Base-by-base conservation (phyloP, 2,329 filamentous ascomycete genomes). In the Cladosporium oxysporum region DNA sequence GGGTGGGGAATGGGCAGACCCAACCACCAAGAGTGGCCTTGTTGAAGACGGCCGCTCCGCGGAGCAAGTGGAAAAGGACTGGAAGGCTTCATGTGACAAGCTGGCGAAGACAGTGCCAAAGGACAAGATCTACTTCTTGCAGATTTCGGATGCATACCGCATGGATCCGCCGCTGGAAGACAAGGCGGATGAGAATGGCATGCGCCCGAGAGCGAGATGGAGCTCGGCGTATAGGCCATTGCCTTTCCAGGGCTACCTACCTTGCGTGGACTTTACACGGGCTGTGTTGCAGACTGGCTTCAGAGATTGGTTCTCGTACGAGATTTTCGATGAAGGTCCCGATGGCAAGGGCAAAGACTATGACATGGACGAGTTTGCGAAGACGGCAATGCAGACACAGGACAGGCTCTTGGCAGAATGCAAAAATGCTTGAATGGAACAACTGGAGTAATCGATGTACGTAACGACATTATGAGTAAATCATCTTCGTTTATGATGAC, bases 111-210 rank as follows among this genome's bases (percentile, higher is more conserved):
- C 83, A 0, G 76, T 93, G 0, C 88, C 90, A 0, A 78, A 83
- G 0, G 87, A 90, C 1, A 92, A 90, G 79, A 91, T 93, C 47
- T 93, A 86, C 73, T 79, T 93, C 0, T 75, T 93, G 2, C 91
- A 93, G 74, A 88, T 93, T 62, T 90, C 86, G 3, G 91, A 94
- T 74, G 91, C 88, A 0, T 93, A 92, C 74, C 58, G 52, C 12
- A 79, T 71, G 58, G 62, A 81, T 0, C 78, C 81, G 4, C 87
- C 89, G 0, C 73, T 93, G 5, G 76, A 81, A 26, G 78, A 81
- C 4, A 76, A 84, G 53, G 71, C 75, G 0, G 81, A 85, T 37
- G 79, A 84, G 28, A 77, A 79, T 6, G 88, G 87, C 0, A 71
- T 88, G 52, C 77, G 87, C 33, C 87, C 90, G 0, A 80, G 88